These are phyloP conservation scores for Effrenium voratum DNA, from an alignment of 73 alveolate genomes.

Conservation along the genomic window DNA sequence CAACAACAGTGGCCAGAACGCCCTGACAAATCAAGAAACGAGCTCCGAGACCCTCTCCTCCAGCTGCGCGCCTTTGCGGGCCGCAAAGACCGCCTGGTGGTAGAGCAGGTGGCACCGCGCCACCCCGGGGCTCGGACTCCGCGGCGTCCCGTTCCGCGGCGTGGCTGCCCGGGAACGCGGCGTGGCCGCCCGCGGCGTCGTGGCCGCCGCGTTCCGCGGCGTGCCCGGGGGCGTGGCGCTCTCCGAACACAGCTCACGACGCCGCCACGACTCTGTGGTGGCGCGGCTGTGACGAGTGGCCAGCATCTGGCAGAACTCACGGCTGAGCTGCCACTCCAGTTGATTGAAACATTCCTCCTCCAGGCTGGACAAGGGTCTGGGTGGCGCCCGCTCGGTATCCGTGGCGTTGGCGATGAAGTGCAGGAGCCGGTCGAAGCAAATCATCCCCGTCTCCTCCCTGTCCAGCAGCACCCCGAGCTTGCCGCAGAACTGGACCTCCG, in stretches of 20 bases:
- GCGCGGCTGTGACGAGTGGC: conserved; percentile 17
- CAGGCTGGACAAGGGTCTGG: not conserved
- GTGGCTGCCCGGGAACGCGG: not conserved
- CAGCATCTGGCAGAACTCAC: conserved; percentile 25
- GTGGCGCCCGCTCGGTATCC: conserved; percentile 64
- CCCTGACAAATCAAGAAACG: too few species aligned
- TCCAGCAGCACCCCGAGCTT: conserved; percentile 30
- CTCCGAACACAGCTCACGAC: not conserved
- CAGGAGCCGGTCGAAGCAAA: conserved; percentile 26
- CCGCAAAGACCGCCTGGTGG: conserved; percentile 64
- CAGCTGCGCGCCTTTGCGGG: too few species aligned
- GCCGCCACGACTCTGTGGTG: conserved; percentile 35
- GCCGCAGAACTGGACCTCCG: not conserved
- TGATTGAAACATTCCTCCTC: conserved; percentile 61
- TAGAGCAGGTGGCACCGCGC: conserved; percentile 48
- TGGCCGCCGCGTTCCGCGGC: not conserved
- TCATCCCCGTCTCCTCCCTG: conserved; percentile 57
- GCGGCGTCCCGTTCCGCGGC: not conserved
- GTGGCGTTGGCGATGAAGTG: conserved; percentile 18
- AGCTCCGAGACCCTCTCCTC: too few species aligned
- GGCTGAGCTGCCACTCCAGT: conserved; percentile 70
- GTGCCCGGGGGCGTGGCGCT: not conserved
- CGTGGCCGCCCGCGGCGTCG: not conserved
- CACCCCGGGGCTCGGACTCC: not conserved
- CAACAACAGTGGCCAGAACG: too few species aligned